Conservation (phyloP, 2,329 filamentous ascomycete species). For the Diplodia corticola region DNA sequence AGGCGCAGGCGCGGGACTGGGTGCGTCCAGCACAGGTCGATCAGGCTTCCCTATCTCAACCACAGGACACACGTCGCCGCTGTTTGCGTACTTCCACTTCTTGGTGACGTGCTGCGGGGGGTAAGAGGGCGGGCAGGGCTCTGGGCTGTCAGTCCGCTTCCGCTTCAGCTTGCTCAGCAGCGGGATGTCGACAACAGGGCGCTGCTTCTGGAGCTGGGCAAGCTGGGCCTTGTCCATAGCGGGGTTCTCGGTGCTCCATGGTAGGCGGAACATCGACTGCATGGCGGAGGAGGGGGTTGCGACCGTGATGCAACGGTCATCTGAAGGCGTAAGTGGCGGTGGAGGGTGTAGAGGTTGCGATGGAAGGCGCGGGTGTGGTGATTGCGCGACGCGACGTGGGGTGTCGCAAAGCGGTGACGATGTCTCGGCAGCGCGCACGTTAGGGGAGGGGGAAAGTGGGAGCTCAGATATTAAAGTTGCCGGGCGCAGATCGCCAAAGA, state of each 20-base stretch:
- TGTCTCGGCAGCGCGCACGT: slow-evolving; percentile 21
- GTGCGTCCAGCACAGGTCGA: slow-evolving; percentile 28
- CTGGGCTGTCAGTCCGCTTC: slow-evolving; percentile 55
- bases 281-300: slow-evolving; percentile 43
- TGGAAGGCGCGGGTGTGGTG: slow-evolving; percentile 8
- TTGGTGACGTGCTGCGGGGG: slow-evolving; percentile 31
- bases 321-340: slow-evolving; percentile 35
- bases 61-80: slow-evolving; percentile 25
- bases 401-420: slow-evolving; percentile 21
- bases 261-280: slow-evolving; percentile 54
- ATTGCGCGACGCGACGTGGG: slow-evolving; percentile 22
- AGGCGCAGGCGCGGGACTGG: slow-evolving; percentile 22
- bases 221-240: slow-evolving; percentile 46
- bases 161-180: slow-evolving; percentile 58
- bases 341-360: slow-evolving; percentile 33
- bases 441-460: slow-evolving; percentile 16
- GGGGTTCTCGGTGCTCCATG: slow-evolving; percentile 48
- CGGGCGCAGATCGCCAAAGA: slow-evolving; percentile 22
- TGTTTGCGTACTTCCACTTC: slow-evolving; percentile 32
- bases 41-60: slow-evolving; percentile 42
- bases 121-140: slow-evolving; percentile 35
- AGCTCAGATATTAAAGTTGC: slow-evolving; percentile 23
- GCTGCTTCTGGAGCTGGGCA: slow-evolving; percentile 43
- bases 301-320: slow-evolving; percentile 41
- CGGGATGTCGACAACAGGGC: slow-evolving; percentile 49